phyloP scores from a whole-genome alignment of 495 filamentous ascomycete genomes.

The Xanthoparmelia taractica region DNA sequence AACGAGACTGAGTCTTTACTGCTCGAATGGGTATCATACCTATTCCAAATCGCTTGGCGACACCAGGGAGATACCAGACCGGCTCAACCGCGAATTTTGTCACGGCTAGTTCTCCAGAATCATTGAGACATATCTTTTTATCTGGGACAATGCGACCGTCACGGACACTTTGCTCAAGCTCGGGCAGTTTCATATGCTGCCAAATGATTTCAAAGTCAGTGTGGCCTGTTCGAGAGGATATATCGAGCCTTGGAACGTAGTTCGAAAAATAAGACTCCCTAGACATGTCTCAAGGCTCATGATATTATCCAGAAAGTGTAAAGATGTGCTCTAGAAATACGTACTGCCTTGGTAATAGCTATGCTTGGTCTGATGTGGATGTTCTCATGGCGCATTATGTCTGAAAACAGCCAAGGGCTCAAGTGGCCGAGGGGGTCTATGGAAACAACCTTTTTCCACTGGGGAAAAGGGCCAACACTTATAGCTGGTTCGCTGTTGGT shows the following conservation, averaged over 20 bases:
- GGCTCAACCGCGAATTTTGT: constrained; percentile 97
- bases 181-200: constrained; percentile 85
- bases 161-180: constrained; percentile 80
- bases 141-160: constrained; percentile 74
- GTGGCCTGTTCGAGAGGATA: neutral
- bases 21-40: constrained; percentile 38
- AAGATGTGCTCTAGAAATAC: neutral
- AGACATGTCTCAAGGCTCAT: neutral
- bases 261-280: neutral
- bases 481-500: constrained; percentile 90
- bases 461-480: constrained; percentile 75
- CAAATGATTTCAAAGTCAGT: neutral
- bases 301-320: neutral
- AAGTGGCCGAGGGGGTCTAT: constrained; percentile 95
- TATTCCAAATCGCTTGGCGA: constrained; percentile 91
- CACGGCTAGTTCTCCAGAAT: constrained; percentile 76
- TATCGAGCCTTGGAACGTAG: neutral
- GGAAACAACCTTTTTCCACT: constrained; percentile 97
- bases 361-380: constrained; percentile 92
- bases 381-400: constrained; percentile 58
- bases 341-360: constrained; percentile 71
- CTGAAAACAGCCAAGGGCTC: constrained; percentile 70
- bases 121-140: constrained; percentile 83
- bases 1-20: neutral
- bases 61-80: constrained; percentile 91